These are phyloP conservation scores for Mycena filopes DNA, from an alignment of 768 basidiomycete species.

Conservation along the genomic window DNA sequence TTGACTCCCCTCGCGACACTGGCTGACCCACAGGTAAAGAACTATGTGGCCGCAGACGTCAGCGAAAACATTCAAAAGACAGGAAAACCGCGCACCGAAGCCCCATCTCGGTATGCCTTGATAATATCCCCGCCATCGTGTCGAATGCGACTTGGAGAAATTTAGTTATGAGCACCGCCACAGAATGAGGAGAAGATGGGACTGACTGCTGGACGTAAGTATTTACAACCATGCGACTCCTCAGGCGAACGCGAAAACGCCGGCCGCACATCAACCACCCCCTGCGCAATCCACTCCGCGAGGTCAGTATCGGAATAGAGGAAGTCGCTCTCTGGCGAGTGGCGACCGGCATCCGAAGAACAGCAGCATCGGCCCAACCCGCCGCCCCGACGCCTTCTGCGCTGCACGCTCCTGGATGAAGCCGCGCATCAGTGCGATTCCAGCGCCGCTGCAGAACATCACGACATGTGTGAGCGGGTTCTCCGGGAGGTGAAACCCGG, in stretches of 20 bases:
- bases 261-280: conserved; percentile 55
- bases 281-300: conserved; percentile 52
- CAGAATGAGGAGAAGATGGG: background rate
- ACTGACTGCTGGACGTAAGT: conserved; percentile 56
- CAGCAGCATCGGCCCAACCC: conserved; percentile 51
- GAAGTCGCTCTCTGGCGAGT: conserved; percentile 53
- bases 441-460: conserved; percentile 60
- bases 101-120: conserved; percentile 44
- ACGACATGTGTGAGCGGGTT: conserved; percentile 46
- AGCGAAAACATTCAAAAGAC: background rate
- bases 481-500: conserved; percentile 54
- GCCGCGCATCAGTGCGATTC: conserved; percentile 60
- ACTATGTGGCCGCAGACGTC: conserved; percentile 36
- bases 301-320: conserved; percentile 56
- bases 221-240: conserved; percentile 45
- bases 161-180: background rate
- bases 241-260: conserved; percentile 51
- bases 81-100: conserved; percentile 41
- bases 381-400: conserved; percentile 54
- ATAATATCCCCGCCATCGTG: conserved; percentile 51
- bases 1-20: conserved; percentile 52
- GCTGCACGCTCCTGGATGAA: conserved; percentile 63
- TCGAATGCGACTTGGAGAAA: conserved; percentile 52
- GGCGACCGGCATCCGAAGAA: conserved; percentile 61
- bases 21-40: conserved; percentile 56